Evolutionary conservation across 805 yeast species (phyloP), one percentile per base, ranked within the genome.

Genomic region (Teunomyces atbi): DNA sequence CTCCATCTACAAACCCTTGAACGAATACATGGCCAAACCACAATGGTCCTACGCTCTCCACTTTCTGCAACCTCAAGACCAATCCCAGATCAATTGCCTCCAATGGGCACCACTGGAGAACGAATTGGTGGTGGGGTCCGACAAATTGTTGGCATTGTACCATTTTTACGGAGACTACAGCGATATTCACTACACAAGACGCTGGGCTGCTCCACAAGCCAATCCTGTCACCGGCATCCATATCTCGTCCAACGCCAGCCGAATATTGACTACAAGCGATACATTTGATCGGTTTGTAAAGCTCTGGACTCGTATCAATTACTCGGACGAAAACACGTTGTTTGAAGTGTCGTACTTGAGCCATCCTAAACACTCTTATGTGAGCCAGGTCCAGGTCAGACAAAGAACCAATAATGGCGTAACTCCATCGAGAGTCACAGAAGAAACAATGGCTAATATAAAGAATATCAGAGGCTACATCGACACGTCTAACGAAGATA

Each of bases 241-340:
- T 26, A 77, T 87, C 19, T 80, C 96, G 0, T 81, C 79, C n/a
- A 86, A 86, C 52, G 79, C 89, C 0, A 76, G 77, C 43, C 71
- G 83, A 37, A 79, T 90, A 16, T 55, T 66, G 18, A 86, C 90
- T 6, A 76, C 84, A 41, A 74, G 78, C 32, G 83, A 86, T 0
- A 69, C 68, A 34, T 79, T 76, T 59, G 96, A 89, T 60, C 71
- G 73, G 29, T 68, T 86, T 11, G 82, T 88, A 23, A 89, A 88
- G 58, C 71, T 89, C 2, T 91, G 96, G 96, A 74, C 82, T 45
- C 69, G 97, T 42, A 72, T 82, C 6, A 77, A 85, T 6, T 87
- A 82, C 57, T 89, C 86, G 28, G 75, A 77, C 21, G 64, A 61
- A 40, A 61, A 65, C 29, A 76, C 81, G 33, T 74, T 83, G 5